These are phyloP conservation scores for Tripterygium wilfordii DNA, from an alignment of 177 flowering plant species.

Conservation along the genomic window DNA sequence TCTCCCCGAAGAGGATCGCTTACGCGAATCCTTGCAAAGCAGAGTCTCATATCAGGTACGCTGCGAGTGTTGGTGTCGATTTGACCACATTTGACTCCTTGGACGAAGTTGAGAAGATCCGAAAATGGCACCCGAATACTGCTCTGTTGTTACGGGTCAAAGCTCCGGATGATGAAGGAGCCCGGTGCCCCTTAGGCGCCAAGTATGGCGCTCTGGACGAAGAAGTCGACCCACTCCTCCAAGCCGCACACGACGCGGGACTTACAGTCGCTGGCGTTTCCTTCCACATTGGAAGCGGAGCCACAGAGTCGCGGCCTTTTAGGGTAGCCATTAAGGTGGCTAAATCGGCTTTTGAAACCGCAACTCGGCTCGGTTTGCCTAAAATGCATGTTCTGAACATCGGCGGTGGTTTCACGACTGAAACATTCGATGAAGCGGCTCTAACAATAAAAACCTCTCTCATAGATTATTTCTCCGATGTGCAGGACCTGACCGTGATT, in stretches of 20 bases:
- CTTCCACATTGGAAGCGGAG: conserved; percentile 54
- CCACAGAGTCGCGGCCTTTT: conserved; percentile 20
- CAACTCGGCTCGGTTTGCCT: conserved; percentile 32
- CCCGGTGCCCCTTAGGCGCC: conserved; percentile 36
- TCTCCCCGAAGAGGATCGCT: conserved; percentile 35
- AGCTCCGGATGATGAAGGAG: conserved; percentile 31
- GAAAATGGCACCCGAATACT: conserved; percentile 36
- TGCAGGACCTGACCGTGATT: conserved; percentile 20
- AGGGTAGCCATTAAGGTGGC: conserved; percentile 32
- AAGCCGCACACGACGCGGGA: conserved; percentile 29
- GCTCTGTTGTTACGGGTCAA: conserved; percentile 37
- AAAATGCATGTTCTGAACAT: conserved; percentile 37
- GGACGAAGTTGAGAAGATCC: conserved; percentile 38
- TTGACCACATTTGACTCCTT: conserved; percentile 45
- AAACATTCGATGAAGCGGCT: conserved; percentile 31
- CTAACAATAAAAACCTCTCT: conserved; percentile 22
- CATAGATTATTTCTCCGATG: conserved; percentile 16
- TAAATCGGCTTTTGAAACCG: conserved; percentile 27
- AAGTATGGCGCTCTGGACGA: conserved; percentile 54
- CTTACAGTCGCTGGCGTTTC: conserved; percentile 38
- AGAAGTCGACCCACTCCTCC: conserved; percentile 41
- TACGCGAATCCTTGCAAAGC: conserved; percentile 57
- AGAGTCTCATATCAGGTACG: conserved; percentile 39
- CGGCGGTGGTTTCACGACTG: conserved; percentile 51
- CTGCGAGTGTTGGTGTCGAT: conserved; percentile 38